These are phyloP conservation scores for Lecanicillium sp. DNA, from an alignment of 2,329 filamentous ascomycete genomes.

Conservation along the genomic window DNA sequence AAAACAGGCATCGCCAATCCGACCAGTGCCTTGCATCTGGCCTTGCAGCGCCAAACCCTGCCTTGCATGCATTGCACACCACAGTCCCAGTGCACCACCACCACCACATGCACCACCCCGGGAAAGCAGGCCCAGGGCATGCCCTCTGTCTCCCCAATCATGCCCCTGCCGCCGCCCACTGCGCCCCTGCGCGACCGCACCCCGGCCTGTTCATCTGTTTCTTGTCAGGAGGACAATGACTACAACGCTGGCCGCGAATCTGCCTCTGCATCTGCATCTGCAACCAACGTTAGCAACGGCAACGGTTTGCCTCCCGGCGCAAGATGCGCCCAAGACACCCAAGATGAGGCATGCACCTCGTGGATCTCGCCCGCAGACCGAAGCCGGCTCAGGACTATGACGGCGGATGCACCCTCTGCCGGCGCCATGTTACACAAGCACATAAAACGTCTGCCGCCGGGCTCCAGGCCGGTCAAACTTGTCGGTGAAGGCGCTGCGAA, in stretches of 20 bases:
- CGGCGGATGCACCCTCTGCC: background rate
- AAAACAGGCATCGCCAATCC: background rate
- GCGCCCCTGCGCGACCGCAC: background rate
- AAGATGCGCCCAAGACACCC: too few species aligned
- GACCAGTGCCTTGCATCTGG: slow-evolving; percentile 8
- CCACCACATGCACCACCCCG: background rate
- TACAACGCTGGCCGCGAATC: too few species aligned
- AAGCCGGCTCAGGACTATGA: too few species aligned
- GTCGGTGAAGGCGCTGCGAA: slow-evolving; percentile 70
- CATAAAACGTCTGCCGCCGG: slow-evolving; percentile 25
- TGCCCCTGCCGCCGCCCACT: slow-evolving; percentile 6
- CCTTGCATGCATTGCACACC: background rate
- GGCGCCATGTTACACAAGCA: slow-evolving; percentile 5
- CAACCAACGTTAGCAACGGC: too few species aligned
- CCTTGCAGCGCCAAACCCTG: slow-evolving; percentile 3
- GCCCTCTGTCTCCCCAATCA: slow-evolving; percentile 5
- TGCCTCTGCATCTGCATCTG: too few species aligned
- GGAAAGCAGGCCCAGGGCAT: background rate
- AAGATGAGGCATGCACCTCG: too few species aligned
- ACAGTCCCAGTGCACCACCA: background rate
- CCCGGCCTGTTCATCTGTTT: too few species aligned
- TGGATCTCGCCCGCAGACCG: too few species aligned
- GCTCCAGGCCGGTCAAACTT: slow-evolving; percentile 29
- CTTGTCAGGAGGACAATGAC: too few species aligned
- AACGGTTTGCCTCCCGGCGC: too few species aligned